phyloP scores from a whole-genome alignment of 306 rosid genomes.

The Sphenostylis stenocarpa region DNA sequence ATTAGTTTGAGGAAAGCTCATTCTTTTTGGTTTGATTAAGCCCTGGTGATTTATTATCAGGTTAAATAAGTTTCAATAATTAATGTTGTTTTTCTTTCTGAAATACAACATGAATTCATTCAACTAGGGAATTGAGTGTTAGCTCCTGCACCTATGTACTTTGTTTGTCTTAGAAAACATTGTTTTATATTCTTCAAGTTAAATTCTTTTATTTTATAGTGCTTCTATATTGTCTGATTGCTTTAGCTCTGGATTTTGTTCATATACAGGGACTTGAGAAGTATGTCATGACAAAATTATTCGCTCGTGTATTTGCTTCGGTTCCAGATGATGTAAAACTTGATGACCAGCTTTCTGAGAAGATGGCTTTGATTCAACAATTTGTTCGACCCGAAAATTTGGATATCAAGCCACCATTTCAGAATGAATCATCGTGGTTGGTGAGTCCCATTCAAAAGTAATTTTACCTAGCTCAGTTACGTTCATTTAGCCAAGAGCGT shows the following conservation, averaged over 20 bases:
- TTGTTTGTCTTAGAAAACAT: conserved; percentile 18
- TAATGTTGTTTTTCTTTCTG: conserved; percentile 9
- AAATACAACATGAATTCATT: conserved; percentile 3
- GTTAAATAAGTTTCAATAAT: not conserved
- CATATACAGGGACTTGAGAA: conserved; percentile 93
- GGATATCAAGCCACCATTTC: conserved; percentile 80
- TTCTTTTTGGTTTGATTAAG: conserved; percentile 22
- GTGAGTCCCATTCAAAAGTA: conserved; percentile 56
- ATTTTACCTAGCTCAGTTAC: conserved; percentile 8
- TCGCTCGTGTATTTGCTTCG: conserved; percentile 91
- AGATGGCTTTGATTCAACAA: conserved; percentile 89
- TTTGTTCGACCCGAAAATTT: conserved; percentile 90
- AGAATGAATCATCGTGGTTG: conserved; percentile 96
- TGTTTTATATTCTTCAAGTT: conserved; percentile 12
- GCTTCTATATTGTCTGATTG: conserved; percentile 33
- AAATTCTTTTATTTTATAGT: not conserved
- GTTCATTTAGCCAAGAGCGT: not conserved
- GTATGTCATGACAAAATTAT: conserved; percentile 98
- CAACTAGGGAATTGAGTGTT: not conserved
- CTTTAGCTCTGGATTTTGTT: conserved; percentile 27
- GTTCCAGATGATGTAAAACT: conserved; percentile 78
- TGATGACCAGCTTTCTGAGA: conserved; percentile 77
- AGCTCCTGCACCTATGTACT: not conserved
- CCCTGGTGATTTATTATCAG: not conserved
- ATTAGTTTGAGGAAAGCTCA: not conserved